Evolutionary conservation across 306 rosid genomes (phyloP).

Genomic region (Vigna mungo): DNA sequence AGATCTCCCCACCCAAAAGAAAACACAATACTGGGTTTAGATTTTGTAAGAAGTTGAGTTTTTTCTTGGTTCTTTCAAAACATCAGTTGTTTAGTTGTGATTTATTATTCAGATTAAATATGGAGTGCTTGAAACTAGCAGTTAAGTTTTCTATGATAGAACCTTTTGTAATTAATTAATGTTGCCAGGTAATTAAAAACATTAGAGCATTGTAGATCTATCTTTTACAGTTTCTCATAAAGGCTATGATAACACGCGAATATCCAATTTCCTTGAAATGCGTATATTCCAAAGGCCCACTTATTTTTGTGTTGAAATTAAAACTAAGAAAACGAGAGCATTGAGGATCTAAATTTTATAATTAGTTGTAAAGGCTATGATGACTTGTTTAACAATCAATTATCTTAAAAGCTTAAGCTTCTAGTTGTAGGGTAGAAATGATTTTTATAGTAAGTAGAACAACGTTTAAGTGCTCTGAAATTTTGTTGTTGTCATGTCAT

Average conservation of each 20-base stretch:
- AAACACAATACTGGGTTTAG: background rate
- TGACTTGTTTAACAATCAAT: constrained; percentile 12
- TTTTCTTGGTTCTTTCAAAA: background rate
- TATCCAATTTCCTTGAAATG: background rate
- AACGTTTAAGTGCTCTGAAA: background rate
- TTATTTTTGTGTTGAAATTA: constrained; percentile 8
- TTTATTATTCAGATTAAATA: background rate
- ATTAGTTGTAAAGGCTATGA: background rate
- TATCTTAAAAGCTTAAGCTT: constrained; percentile 5
- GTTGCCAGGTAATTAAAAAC: background rate
- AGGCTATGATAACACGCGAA: no score
- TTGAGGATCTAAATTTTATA: background rate
- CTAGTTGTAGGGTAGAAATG: background rate
- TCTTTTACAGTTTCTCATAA: background rate
- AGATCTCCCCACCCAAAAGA: background rate
- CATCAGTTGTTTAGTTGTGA: background rate
- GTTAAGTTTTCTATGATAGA: background rate
- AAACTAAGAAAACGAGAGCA: background rate
- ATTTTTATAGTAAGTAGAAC: background rate
- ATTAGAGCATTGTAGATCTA: background rate
- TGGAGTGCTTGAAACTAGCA: background rate
- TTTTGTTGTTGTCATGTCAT: background rate
- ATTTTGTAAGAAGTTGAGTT: background rate
- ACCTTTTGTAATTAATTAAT: background rate
- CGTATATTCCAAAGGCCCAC: background rate